Percentiles rank a stretch among this genome's conserved stretches.
phyloP scores from a whole-genome alignment of 306 rosid species.

The Fragaria iinumae region DNA sequence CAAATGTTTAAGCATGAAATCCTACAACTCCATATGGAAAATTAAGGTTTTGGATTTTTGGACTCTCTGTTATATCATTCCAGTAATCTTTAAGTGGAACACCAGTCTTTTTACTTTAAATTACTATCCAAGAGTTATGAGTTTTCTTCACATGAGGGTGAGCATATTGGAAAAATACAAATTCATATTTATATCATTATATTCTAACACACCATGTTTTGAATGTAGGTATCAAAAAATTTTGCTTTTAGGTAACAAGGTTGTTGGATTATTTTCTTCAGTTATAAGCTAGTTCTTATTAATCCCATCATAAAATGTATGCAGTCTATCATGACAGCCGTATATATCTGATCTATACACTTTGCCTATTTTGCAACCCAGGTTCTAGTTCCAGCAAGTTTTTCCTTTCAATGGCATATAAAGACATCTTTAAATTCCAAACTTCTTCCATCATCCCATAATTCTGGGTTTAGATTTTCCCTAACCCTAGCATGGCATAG shows the following conservation, averaged over 20 bases:
- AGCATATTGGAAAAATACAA: neutral
- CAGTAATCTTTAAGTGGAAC: neutral
- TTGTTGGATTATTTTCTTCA: neutral
- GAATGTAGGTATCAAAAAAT: neutral
- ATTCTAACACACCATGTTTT: neutral
- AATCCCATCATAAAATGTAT: neutral
- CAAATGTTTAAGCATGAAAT: neutral
- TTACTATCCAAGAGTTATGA: neutral
- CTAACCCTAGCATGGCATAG: neutral
- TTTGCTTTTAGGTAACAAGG: neutral
- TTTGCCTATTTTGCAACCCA: neutral
- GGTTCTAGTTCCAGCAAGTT: neutral
- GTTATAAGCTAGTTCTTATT: neutral
- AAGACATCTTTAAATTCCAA: neutral
- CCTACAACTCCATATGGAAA: neutral
- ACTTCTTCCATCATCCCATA: neutral
- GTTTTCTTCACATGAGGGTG: neutral
- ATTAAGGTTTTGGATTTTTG: neutral
- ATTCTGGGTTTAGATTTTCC: neutral
- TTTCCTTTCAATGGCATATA: neutral
- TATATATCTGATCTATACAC: neutral
- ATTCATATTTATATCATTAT: neutral
- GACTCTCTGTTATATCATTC: neutral
- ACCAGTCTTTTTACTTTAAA: neutral
- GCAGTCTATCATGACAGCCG: neutral